Percentiles rank a stretch among this genome's conserved stretches.
Conservation (phyloP, 768 basidiomycete genomes). For the Filobasidium wieringae region DNA sequence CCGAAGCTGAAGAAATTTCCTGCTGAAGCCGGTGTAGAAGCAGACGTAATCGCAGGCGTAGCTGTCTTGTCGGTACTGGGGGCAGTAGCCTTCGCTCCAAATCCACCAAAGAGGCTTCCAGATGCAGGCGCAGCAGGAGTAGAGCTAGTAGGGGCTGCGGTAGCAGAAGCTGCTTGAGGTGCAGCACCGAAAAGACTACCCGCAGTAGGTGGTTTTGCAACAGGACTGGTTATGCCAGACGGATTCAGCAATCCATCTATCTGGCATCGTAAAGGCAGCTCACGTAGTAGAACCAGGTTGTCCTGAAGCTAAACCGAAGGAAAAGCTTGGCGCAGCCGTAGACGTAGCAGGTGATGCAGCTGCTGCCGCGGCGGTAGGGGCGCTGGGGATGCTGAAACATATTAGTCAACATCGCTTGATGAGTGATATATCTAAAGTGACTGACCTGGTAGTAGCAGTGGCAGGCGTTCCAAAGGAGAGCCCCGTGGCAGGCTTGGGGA, state of each 20-base stretch:
- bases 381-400: neutral
- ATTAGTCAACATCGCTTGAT: neutral
- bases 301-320: neutral
- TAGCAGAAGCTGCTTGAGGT: neutral
- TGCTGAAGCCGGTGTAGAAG: neutral
- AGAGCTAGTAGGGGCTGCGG: neutral
- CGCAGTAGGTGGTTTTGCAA: neutral
- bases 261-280: neutral
- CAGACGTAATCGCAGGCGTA: neutral
- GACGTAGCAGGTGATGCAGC: neutral
- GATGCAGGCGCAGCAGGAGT: neutral
- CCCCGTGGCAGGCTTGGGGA: neutral
- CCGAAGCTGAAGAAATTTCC: neutral
- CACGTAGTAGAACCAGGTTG: neutral
- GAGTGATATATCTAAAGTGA: neutral
- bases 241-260: neutral
- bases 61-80: neutral
- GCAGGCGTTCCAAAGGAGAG: neutral
- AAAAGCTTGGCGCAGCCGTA: neutral
- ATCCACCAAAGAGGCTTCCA: neutral
- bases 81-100: slow-evolving; percentile 12
- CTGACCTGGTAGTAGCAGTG: neutral
- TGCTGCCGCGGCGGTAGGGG: neutral
- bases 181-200: neutral
- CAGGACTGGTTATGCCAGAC: neutral